Conservation (phyloP, 768 basidiomycete species). For the Solioccasus polychromus region DNA sequence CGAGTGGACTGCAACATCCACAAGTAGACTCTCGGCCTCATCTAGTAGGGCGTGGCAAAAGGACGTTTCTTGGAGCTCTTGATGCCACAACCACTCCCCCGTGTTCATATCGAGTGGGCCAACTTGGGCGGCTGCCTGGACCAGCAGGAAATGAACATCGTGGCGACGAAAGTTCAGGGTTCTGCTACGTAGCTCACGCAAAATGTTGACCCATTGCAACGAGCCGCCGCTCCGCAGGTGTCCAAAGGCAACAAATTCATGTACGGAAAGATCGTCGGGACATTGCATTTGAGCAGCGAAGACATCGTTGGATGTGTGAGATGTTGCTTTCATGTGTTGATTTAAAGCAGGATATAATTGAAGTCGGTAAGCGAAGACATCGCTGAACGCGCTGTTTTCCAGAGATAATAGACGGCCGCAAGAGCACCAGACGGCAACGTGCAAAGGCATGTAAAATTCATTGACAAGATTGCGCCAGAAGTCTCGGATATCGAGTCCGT, state of each 20-base stretch:
- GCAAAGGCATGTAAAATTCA: too few species aligned
- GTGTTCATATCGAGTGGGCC: slow-evolving; percentile 25
- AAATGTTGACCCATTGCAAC: slow-evolving; percentile 52
- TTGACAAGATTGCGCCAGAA: too few species aligned
- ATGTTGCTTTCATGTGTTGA: slow-evolving; percentile 5
- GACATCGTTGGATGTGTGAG: slow-evolving; percentile 39
- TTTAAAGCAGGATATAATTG: too few species aligned
- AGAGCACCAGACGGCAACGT: too few species aligned
- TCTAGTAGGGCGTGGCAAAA: slow-evolving; percentile 36
- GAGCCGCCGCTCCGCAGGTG: slow-evolving; percentile 42
- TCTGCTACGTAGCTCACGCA: slow-evolving; percentile 37
- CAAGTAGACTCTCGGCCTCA: slow-evolving; percentile 33
- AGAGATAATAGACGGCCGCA: too few species aligned
- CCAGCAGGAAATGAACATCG: slow-evolving; percentile 40
- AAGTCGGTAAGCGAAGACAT: too few species aligned
- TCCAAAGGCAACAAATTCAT: slow-evolving; percentile 45
- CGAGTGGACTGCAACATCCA: slow-evolving; percentile 40
- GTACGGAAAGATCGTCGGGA: slow-evolving; percentile 36
- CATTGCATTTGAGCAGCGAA: slow-evolving; percentile 43
- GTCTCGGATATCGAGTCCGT: too few species aligned
- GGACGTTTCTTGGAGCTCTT: slow-evolving; percentile 26
- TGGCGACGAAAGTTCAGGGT: slow-evolving; percentile 36
- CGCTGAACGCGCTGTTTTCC: too few species aligned
- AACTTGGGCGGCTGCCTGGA: slow-evolving; percentile 43
- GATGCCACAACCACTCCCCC: slow-evolving; percentile 37